phyloP scores from a whole-genome alignment of 495 filamentous ascomycete genomes.

The Aspergillus baeticus region DNA sequence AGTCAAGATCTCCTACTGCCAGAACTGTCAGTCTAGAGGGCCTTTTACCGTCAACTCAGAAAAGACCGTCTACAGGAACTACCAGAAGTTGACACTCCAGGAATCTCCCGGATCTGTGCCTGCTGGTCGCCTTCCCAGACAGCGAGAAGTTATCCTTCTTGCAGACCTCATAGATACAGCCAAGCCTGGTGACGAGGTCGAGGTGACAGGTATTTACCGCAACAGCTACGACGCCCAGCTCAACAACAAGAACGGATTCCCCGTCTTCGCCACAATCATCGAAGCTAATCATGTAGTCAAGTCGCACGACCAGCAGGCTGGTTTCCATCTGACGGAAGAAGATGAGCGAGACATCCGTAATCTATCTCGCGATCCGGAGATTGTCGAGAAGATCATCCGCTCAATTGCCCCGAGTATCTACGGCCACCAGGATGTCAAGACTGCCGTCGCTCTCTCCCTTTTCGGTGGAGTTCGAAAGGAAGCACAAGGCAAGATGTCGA shows the following conservation, averaged over 20 bases:
- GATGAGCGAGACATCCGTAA: conserved; percentile 91
- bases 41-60: conserved; percentile 96
- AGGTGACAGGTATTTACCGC: conserved; percentile 94
- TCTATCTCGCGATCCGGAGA: conserved; percentile 82
- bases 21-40: conserved; percentile 94
- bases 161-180: conserved; percentile 97
- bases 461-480: conserved; percentile 95
- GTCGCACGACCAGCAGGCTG: conserved; percentile 95
- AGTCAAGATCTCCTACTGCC: conserved; percentile 94
- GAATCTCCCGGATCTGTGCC: conserved; percentile 98
- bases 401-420: conserved; percentile 98
- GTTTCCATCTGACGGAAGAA: conserved; percentile 93
- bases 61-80: conserved; percentile 99
- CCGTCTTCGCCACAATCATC: conserved; percentile 95
- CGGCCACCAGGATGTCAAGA: conserved; percentile 96
- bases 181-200: conserved; percentile 97
- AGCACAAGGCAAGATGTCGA: conserved; percentile 79
- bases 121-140: conserved; percentile 89
- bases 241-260: conserved; percentile 99
- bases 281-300: conserved; percentile 98
- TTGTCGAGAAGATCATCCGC: conserved; percentile 90
- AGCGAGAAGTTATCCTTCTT: conserved; percentile 91
- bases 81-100: conserved; percentile 96
- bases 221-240: conserved; percentile 98
- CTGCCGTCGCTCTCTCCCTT: conserved; percentile 87